Evolutionary conservation across 768 basidiomycete genomes (phyloP).

Genomic region (Naematelia encephala): DNA sequence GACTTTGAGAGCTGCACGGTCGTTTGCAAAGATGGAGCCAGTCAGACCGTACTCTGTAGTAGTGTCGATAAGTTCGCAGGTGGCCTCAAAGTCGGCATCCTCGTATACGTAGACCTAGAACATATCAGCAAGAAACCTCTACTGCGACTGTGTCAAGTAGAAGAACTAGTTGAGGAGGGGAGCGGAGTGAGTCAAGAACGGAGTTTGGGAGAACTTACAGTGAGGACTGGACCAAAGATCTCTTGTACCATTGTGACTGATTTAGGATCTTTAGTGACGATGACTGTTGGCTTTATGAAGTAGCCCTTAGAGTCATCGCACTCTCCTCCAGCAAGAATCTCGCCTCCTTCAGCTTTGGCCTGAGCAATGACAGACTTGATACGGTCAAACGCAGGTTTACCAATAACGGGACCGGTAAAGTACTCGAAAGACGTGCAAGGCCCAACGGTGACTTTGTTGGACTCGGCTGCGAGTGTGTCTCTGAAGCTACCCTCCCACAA

Average conservation of each 20-base stretch:
- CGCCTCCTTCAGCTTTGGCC: constrained; percentile 83
- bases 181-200: neutral
- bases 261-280: constrained; percentile 83
- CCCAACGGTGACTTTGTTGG: constrained; percentile 82
- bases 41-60: constrained; percentile 88
- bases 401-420: constrained; percentile 96
- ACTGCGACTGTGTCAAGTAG: neutral
- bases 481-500: constrained; percentile 85
- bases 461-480: constrained; percentile 68
- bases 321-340: constrained; percentile 78
- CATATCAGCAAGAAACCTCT: neutral
- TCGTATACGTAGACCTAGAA: constrained; percentile 78
- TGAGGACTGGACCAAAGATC: constrained; percentile 94
- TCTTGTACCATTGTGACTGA: constrained; percentile 88
- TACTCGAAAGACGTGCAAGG: constrained; percentile 68
- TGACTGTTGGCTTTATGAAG: constrained; percentile 91
- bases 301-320: constrained; percentile 68
- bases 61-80: constrained; percentile 76
- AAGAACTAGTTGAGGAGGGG: no score
- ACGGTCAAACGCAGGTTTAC: constrained; percentile 82
- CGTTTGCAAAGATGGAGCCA: constrained; percentile 84
- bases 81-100: constrained; percentile 80
- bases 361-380: constrained; percentile 76
- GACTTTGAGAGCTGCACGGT: constrained; percentile 72
- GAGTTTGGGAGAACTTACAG: constrained; percentile 55